A percentile compares a stretch with the other conserved stretches of the same genome.
These are phyloP conservation scores for Noccaea caerulescens DNA, from an alignment of 345 rosid species.

Conservation along the genomic window DNA sequence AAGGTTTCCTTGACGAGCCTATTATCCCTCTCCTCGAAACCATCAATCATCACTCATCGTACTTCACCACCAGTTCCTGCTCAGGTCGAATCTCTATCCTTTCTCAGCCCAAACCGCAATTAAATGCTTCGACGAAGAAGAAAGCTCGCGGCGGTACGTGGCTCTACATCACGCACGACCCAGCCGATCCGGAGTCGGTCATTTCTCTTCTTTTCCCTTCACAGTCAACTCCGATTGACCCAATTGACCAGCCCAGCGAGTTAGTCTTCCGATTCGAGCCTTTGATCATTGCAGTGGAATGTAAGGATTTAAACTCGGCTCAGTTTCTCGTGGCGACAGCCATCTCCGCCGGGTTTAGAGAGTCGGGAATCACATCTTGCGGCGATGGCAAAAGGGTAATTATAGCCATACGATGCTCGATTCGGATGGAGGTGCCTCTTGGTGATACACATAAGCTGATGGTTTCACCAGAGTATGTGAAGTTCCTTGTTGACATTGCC, in stretches of 20 bases:
- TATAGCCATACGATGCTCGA: slow-evolving; percentile 80
- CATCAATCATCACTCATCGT: slow-evolving; percentile 71
- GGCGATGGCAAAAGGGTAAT: slow-evolving; percentile 74
- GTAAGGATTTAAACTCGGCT: slow-evolving; percentile 67
- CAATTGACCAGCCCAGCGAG: slow-evolving; percentile 38
- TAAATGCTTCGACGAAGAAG: slow-evolving; percentile 42
- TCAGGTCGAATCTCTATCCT: slow-evolving; percentile 93
- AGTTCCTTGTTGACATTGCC: slow-evolving; percentile 68
- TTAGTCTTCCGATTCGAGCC: slow-evolving; percentile 89
- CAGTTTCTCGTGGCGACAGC: slow-evolving; percentile 71
- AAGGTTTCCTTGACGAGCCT: slow-evolving; percentile 74
- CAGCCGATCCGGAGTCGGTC: slow-evolving; percentile 55
- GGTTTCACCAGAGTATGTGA: slow-evolving; percentile 69
- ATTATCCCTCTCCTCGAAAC: slow-evolving; percentile 73
- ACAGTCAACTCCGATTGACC: background rate
- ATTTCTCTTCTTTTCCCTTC: slow-evolving; percentile 60
- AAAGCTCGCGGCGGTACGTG: slow-evolving; percentile 91
- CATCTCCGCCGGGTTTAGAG: slow-evolving; percentile 74
- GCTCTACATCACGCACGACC: slow-evolving; percentile 77
- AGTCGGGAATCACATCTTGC: slow-evolving; percentile 82
- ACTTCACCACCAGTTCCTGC: slow-evolving; percentile 94
- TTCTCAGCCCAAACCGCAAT: slow-evolving; percentile 58
- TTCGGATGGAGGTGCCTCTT: slow-evolving; percentile 83
- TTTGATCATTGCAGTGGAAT: slow-evolving; percentile 79
- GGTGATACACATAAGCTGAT: slow-evolving; percentile 58